Base-by-base conservation (phyloP, 2,329 filamentous ascomycete genomes). In the Fusarium sp. region DNA sequence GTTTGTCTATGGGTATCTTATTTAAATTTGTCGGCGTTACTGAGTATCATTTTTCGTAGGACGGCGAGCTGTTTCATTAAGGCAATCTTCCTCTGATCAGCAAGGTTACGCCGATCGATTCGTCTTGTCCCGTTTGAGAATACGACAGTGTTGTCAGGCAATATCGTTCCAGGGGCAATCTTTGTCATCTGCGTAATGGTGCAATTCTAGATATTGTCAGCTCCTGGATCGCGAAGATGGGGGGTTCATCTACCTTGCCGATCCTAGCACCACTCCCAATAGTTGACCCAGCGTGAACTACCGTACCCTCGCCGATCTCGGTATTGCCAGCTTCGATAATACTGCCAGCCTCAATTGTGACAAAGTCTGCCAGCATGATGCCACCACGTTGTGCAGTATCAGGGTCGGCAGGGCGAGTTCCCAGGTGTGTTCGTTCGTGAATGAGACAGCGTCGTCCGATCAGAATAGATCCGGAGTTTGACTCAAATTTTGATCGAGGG, bases 401-500 rank as follows among this genome's bases (percentile, higher is more conserved):
- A 10, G 69, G 57, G 42, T 79, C 77, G 18, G 71, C 66, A 8
- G 83, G 81, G 20, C 74, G 75, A 41, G 85, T 87, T 22, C 90
- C 90, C 22, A 93, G 80, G 28, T 86, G 84, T 14, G 87, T 83
- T 65, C 90, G 85, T 83, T 98, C 96, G 75, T 93, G 90, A 48
- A 98, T 87, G 51, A 98, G 93, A 77, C 93, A 96, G 59, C 92
- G 91, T 66, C 94, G 91, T 32, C 95, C 95, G 68, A 97, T 89
- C 34, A 91, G 91, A 75, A 98, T 91, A 48, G 94, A 92, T 9
- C 94, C 94, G 58, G 92, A 87, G 65, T 91, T 90, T 14, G 96
- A 92, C 78, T 95, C 93, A 64, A 98, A 88, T 70, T 92, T 91
- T 22, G 92, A 90, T 55, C 95, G 93, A 3, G 96, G 95, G 78